A percentile compares a stretch with the other conserved stretches of the same genome.
phyloP scores from a whole-genome alignment of 495 filamentous ascomycete genomes.

The Patellaria atrata region DNA sequence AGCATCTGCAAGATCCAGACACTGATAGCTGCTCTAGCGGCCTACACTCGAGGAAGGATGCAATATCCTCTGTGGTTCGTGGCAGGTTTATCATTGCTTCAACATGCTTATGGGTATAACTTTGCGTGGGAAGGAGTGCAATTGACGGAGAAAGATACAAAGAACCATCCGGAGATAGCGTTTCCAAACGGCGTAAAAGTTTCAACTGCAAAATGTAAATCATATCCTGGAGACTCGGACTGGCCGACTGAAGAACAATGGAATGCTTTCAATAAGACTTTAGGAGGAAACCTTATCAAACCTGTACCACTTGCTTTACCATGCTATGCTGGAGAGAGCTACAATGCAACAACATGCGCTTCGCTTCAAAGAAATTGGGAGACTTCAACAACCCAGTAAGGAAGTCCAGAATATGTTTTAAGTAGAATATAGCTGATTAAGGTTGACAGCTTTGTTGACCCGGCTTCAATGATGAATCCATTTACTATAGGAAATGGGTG shows the following conservation, averaged over 20 bases:
- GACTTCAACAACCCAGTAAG: slow-evolving; percentile 8
- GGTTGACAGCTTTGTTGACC: slow-evolving; percentile 6
- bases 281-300: slow-evolving; percentile 12
- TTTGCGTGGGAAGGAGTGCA: slow-evolving; percentile 11
- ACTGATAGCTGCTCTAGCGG: no score
- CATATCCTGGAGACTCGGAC: slow-evolving; percentile 9
- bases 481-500: slow-evolving; percentile 9
- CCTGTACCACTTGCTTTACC: slow-evolving; percentile 7
- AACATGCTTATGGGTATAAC: no score
- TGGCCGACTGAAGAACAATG: slow-evolving; percentile 14
- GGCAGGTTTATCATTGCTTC: no score
- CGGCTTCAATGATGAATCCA: slow-evolving; percentile 6
- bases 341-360: slow-evolving; percentile 7
- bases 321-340: slow-evolving; percentile 10
- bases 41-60: no score
- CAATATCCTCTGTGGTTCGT: no score
- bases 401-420: no score
- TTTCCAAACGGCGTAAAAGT: slow-evolving; percentile 2
- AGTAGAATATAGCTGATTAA: slow-evolving; percentile 1
- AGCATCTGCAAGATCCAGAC: no score
- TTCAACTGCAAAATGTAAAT: no score
- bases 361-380: slow-evolving; percentile 6
- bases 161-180: slow-evolving; percentile 8
- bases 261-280: slow-evolving; percentile 14
- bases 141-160: slow-evolving; percentile 10